Evolutionary conservation across 2,329 filamentous ascomycete species (phyloP).

Genomic region (Tolypocladium guangdongense): DNA sequence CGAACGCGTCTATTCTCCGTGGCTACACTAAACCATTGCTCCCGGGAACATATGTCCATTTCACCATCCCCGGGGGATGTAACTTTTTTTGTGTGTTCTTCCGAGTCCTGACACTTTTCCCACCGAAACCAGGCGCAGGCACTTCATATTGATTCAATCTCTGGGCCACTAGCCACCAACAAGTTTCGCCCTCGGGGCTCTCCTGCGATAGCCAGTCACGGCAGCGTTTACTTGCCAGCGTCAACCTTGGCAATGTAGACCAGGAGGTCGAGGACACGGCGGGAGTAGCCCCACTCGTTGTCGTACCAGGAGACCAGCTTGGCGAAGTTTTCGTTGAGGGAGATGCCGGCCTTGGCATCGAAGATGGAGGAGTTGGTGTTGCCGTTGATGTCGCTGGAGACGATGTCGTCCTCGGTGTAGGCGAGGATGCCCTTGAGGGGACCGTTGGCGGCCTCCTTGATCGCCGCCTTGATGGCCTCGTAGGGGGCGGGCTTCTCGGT

Average conservation of each 20-base stretch:
- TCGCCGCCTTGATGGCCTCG: conserved; percentile 76
- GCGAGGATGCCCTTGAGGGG: conserved; percentile 81
- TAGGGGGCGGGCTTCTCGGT: conserved; percentile 82
- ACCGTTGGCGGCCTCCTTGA: conserved; percentile 81
- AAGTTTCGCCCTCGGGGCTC: background rate
- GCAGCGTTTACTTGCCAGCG: conserved; percentile 35
- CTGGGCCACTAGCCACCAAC: background rate
- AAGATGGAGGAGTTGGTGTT: conserved; percentile 95
- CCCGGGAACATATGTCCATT: background rate
- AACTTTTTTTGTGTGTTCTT: conserved; percentile 1
- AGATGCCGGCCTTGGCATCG: conserved; percentile 98
- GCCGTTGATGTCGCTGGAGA: conserved; percentile 89
- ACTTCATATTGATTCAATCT: background rate
- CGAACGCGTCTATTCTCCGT: conserved; percentile 2
- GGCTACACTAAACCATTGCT: conserved; percentile 1
- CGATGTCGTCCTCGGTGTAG: conserved; percentile 95
- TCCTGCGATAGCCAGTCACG: background rate
- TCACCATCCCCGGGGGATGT: background rate
- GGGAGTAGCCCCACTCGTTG: conserved; percentile 99
- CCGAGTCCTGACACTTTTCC: background rate
- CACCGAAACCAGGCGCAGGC: background rate
- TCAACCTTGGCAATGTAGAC: conserved; percentile 74
- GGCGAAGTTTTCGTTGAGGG: conserved; percentile 96
- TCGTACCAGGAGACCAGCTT: conserved; percentile 98
- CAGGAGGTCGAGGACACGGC: conserved; percentile 78